A percentile compares a stretch with the other conserved stretches of the same genome.
phyloP scores from a whole-genome alignment of 192 early-diverging fungal species.

The Coemansia aciculifera region DNA sequence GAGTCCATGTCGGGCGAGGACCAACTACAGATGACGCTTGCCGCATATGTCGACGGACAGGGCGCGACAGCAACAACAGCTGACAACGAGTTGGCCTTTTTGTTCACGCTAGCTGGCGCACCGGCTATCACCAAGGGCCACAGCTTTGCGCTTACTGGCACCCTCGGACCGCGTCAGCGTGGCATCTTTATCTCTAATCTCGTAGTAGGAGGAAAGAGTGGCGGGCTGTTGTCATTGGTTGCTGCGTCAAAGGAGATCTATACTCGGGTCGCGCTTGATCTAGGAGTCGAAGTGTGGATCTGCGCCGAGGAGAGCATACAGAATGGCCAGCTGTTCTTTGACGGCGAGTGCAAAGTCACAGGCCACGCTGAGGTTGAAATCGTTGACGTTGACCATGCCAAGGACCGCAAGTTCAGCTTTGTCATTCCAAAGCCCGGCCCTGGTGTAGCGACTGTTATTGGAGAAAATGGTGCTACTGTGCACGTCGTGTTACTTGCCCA shows the following conservation, averaged over 20 bases:
- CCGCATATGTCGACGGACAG: slow-evolving; percentile 37
- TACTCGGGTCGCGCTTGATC: slow-evolving; percentile 27
- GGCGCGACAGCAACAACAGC: not conserved
- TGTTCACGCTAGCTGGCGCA: slow-evolving; percentile 46
- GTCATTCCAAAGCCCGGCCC: slow-evolving; percentile 40
- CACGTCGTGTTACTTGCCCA: slow-evolving; percentile 30
- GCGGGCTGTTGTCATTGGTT: slow-evolving; percentile 18
- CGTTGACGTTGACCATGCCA: slow-evolving; percentile 48
- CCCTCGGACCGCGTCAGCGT: slow-evolving; percentile 39
- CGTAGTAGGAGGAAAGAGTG: slow-evolving; percentile 12
- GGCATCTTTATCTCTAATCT: slow-evolving; percentile 53
- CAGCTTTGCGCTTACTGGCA: slow-evolving; percentile 53
- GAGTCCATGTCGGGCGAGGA: not conserved
- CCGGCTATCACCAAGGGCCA: slow-evolving; percentile 14
- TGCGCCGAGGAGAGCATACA: slow-evolving; percentile 47
- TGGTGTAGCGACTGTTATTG: slow-evolving; percentile 19
- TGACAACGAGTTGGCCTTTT: slow-evolving; percentile 31
- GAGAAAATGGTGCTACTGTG: slow-evolving; percentile 17
- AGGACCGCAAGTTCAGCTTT: slow-evolving; percentile 47
- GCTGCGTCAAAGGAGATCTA: slow-evolving; percentile 52
- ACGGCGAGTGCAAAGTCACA: slow-evolving; percentile 35
- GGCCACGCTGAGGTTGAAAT: slow-evolving; percentile 49
- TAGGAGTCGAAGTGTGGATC: slow-evolving; percentile 37
- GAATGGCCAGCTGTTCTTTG: slow-evolving; percentile 47
- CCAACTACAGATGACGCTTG: slow-evolving; percentile 17